Base-by-base conservation (phyloP, 1,284 basidiomycete species). In the Pisolithus thermaeus region DNA sequence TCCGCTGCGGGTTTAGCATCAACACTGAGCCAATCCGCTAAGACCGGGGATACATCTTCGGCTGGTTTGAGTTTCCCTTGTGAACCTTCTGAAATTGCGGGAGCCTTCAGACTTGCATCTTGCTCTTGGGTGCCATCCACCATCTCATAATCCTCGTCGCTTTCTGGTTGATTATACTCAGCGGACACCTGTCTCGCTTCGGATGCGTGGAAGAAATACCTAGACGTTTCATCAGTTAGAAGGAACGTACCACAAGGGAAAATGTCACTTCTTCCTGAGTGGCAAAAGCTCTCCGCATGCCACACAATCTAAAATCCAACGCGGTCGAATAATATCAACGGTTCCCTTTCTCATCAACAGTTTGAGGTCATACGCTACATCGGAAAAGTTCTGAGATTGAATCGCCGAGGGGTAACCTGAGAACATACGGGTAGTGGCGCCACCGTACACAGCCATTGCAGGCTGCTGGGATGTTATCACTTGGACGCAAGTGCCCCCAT, bases 291-390 rank as follows among this genome's bases (percentile, higher is more conserved):
- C 69, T 14, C 74, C 76, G 28, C 74, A 70, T 3, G 76, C 72
- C 41, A 94, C 76, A n/a, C 84, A 92, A 60, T 92, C 89, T 42
- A 76, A 65, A 46, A 97, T 74, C 92, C 92, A 97, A 30, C 78
- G 70, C 0, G 93, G 90, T 50, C 77, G 83, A 51, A 96, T 71
- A 46, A 95, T 78, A 61, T 91, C 87, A 52, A 81, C 69, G 1
- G 72, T 70, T 4, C 73, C 81, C 61, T 86, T 86, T 55, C 86
- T 72, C 52, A 81, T 84, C 60, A 79, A 74, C 61, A 78, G 64
- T 67, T 82, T 80, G 51, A 88, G 69, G 60, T 87, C 81, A 57
- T 84, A 85, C 1, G 85, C 84, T 89, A 49, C 28, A 25, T 23
- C 4, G 25, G 27, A 27, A 42, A 14, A 18, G 22, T 62, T 7